A percentile compares a stretch with the other conserved stretches of the same genome.
phyloP scores from a whole-genome alignment of 495 filamentous ascomycete species.

The Usnea hakonensis region DNA sequence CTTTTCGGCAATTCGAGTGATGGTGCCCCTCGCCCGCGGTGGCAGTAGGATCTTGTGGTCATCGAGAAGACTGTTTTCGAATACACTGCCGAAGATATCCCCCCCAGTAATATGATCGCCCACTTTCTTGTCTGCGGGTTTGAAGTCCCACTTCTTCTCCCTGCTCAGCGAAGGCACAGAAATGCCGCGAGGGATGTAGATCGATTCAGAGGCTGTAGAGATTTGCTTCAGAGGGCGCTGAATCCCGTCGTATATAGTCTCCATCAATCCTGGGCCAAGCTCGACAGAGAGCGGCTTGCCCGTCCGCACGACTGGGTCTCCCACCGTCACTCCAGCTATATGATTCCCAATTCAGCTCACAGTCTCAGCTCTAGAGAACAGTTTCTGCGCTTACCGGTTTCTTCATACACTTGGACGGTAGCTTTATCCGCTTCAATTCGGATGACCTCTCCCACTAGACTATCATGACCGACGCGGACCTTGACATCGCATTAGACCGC shows the following conservation, averaged over 20 bases:
- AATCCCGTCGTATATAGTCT: conserved; percentile 99
- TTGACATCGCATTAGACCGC: conserved; percentile 29
- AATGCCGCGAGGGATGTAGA: conserved; percentile 96
- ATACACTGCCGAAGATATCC: conserved; percentile 88
- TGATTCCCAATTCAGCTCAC: conserved; percentile 13
- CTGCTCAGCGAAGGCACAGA: conserved; percentile 80
- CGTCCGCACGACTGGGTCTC: conserved; percentile 83
- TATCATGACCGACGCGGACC: conserved; percentile 83
- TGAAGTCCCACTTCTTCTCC: conserved; percentile 91
- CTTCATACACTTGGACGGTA: conserved; percentile 97
- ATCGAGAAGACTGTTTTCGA: conserved; percentile 90
- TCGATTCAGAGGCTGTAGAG: conserved; percentile 64
- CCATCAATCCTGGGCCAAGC: conserved; percentile 91
- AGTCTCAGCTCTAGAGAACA: conserved; percentile 16
- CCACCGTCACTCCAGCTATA: conserved; percentile 81
- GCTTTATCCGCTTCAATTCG: conserved; percentile 91
- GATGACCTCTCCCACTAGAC: conserved; percentile 94
- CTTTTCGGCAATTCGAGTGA: conserved; percentile 79
- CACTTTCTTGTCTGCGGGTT: conserved; percentile 72
- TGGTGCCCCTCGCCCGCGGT: conserved; percentile 80
- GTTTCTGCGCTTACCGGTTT: conserved; percentile 63
- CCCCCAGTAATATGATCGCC: conserved; percentile 96
- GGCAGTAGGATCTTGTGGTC: conserved; percentile 96
- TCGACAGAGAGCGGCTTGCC: conserved; percentile 96
- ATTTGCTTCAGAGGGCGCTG: conserved; percentile 89